Conservation (phyloP, 768 basidiomycete genomes). For the Rhodotorula kratochvilovae region DNA sequence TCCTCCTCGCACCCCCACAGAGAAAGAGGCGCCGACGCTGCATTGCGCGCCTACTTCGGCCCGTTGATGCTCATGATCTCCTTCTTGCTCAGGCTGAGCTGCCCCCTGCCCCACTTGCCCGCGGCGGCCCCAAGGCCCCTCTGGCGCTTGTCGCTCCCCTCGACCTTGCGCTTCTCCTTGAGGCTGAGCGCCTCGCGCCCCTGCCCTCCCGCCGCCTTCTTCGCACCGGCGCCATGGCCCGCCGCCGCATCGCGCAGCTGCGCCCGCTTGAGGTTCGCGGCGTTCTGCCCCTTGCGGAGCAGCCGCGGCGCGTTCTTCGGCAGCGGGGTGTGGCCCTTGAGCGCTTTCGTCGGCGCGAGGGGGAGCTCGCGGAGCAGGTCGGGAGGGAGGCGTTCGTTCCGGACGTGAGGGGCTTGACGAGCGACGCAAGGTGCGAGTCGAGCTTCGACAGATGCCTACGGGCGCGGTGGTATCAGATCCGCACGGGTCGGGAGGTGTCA, state of each 20-base stretch:
- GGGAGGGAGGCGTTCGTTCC: conserved; percentile 45
- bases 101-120: conserved; percentile 29
- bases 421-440: conserved; percentile 71
- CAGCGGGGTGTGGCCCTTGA: conserved; percentile 38
- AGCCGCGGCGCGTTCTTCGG: conserved; percentile 36
- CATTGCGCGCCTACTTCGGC: not conserved
- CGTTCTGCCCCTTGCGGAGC: conserved; percentile 31
- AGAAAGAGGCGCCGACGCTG: not conserved
- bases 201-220: conserved; percentile 1
- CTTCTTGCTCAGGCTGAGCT: conserved; percentile 23
- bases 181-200: conserved; percentile 26
- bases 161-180: conserved; percentile 36
- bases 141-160: conserved; percentile 36
- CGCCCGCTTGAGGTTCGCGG: conserved; percentile 35
- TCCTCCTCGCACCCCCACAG: not conserved
- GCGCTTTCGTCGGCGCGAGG: conserved; percentile 12
- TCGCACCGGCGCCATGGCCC: conserved; percentile 1
- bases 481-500: too few relatives aligned
- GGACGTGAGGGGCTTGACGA: conserved; percentile 74
- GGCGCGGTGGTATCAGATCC: conserved; percentile 40
- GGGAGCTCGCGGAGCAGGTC: conserved; percentile 36
- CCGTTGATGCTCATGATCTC: conserved; percentile 26
- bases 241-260: conserved; percentile 28
- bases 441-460: conserved; percentile 74
- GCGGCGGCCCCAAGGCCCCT: conserved; percentile 22